phyloP scores from a whole-genome alignment of 345 rosid species.

The Syzygium jambos region DNA sequence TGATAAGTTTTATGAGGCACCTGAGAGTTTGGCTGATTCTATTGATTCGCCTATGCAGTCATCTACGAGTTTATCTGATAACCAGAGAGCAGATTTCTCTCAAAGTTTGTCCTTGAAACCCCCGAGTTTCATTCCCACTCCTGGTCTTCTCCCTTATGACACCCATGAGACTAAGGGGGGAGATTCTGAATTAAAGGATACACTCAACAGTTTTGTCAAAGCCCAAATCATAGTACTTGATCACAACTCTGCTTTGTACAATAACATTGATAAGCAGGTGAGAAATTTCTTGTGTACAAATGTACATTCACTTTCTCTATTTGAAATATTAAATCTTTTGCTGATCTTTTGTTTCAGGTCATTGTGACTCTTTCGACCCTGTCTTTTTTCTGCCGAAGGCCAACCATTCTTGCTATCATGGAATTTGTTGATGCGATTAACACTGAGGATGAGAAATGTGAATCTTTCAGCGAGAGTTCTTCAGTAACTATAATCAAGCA shows the following conservation, averaged over 20 bases:
- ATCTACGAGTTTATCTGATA: slow-evolving; percentile 10
- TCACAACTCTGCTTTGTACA: slow-evolving; percentile 58
- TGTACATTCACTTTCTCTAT: not conserved
- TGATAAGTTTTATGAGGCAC: slow-evolving; percentile 83
- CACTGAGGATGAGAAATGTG: slow-evolving; percentile 46
- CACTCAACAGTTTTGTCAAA: slow-evolving; percentile 85
- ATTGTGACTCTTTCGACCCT: slow-evolving; percentile 73
- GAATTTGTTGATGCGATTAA: slow-evolving; percentile 75
- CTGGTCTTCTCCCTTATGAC: slow-evolving; percentile 71
- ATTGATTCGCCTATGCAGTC: slow-evolving; percentile 23
- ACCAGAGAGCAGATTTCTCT: slow-evolving; percentile 11
- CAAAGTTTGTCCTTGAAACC: slow-evolving; percentile 33
- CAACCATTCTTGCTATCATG: slow-evolving; percentile 88
- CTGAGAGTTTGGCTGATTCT: slow-evolving; percentile 69
- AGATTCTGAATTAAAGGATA: slow-evolving; percentile 28
- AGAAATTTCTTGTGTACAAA: not conserved
- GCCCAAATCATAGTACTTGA: slow-evolving; percentile 81
- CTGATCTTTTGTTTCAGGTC: slow-evolving; percentile 44
- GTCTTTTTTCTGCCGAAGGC: slow-evolving; percentile 92
- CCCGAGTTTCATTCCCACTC: slow-evolving; percentile 61
- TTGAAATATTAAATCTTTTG: not conserved
- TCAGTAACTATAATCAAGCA: slow-evolving; percentile 29
- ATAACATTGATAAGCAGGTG: slow-evolving; percentile 74
- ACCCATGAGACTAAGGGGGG: slow-evolving; percentile 19
- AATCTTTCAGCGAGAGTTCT: slow-evolving; percentile 52